Evolutionary conservation across 1,284 basidiomycete species (phyloP), one percentile per base, ranked within the genome.

Genomic region (Trichosporon sp.): DNA sequence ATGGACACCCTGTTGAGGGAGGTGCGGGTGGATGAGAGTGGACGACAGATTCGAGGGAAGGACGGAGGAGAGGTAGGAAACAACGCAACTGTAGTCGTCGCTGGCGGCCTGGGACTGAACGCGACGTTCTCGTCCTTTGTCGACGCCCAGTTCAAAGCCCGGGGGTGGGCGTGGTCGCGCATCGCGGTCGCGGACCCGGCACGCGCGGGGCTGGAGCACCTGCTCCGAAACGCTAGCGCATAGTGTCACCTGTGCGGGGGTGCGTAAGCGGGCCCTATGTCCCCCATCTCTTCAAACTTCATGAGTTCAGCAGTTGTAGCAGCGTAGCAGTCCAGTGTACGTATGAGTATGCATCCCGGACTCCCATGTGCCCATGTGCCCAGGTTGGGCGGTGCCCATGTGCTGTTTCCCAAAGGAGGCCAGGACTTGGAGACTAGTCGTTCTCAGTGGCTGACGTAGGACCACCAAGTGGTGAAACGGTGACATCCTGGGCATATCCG

Each of bases 91-190:
- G 67, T 75, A 12, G 74, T 74, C 48, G 69, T 75, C 11, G 71
- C 69, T 1, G 74, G 74, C 4, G 70, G 74, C 1, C 26, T 75
- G 32, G 69, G 70, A 1, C 68, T 67, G 51, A 70, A 67, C n/a
- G 31, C 64, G 16, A 12, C 32, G 37, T 73, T 75, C 38, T 72
- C 72, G 72, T 5, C 35, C 4, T 21, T 37, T 32, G 72, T 75
- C 5, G 70, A 67, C 61, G 19, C 2, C 11, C 4, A 21, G 37
- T 70, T 73, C 37, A 38, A 4, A 16, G 14, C 12, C 1, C 65
- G 40, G 2, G 74, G 70, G 12, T 75, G 74, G 74, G 31, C 1
- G 4, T 73, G 72, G 71, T 37, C 43, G 26, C 14, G 35, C 31
- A 61, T 73, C 38, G 66, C 67, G 21, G 19, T 73, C 14, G n/a